Evolutionary conservation across 345 rosid genomes (phyloP), one percentile per base, ranked within the genome.

Genomic region (Boechera divaricarpa): DNA sequence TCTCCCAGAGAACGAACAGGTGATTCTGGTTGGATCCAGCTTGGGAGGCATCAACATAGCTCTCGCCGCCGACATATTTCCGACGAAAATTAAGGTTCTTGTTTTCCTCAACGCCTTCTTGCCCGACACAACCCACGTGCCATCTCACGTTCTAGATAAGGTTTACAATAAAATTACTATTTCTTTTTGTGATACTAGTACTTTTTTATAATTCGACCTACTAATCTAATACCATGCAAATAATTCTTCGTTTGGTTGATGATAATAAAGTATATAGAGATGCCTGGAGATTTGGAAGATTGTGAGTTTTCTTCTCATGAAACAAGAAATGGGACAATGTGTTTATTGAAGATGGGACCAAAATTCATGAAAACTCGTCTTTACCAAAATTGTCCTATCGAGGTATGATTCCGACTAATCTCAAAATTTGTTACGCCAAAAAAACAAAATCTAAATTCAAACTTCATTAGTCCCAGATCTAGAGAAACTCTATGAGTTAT

Each of bases 51-150:
- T 70, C 31, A 80, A 65, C 12, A 57, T 75, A 1, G 70, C 83
- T 52, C 11, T 16, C 16, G 83, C 80, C 73, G 80, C 83, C 52
- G 77, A 80, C 1, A 75, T 26, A 41, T 58, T 38, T 0, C 80
- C 77, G 56, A 45, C 61, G 31, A 80, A 75, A 4, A 58, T 53
- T 11, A 71, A 32, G 58, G 80, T 64, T 32, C 67, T 75, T 28
- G 80, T 75, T 38, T 80, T 80, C 47, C 31, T 80, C 44, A 80
- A 80, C 41, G 83, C 83, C 12, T 75, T 80, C 73, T 64, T 80
- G 77, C 77, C 80, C 15, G 83, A 80, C 73, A 80, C 83, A 36
- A 64, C 56, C 52, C 67, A 80, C 47, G 64, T 47, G 39, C 83
- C 80, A 0, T 71, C 77, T 80, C 54, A 70, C 69, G 80, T 80